Evolutionary conservation across 2,329 filamentous ascomycete genomes (phyloP), one percentile per base, ranked within the genome.

Genomic region (Phialophora chinensis): DNA sequence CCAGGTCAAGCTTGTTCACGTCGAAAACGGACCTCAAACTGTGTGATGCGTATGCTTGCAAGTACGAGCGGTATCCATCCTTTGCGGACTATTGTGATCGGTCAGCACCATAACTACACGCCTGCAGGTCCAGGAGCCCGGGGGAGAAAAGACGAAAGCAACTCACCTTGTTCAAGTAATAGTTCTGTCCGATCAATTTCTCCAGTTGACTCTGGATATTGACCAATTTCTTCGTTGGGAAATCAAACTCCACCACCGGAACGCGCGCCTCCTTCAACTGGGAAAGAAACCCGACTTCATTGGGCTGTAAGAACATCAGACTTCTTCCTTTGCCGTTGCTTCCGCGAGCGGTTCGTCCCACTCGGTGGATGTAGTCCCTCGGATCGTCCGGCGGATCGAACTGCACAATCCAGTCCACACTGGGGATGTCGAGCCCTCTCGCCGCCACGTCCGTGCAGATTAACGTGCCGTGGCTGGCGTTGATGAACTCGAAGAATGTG

Each of bases 401-500:
- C 79, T 98, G 93, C 69, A 97, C 88, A 72, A 97, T 96, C 89
- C 91, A 98, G 81, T 98, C 94, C 52, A 98, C 94, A 25, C 91
- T 90, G 0, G 94, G 94, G 70, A 98, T 97, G 86, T 98, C 95
- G 57, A 99, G 86, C 42, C 95, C 95, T 83, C 95, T 86, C 2
- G 95, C 95, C 54, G 95, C 95, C 70, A 99, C 95, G 75, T 99
- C 95, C 0, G 95, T 99, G 81, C 93, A 97, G 73, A 99, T 95
- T 62, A 99, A 80, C 0, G 91, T 96, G 27, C 94, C 95, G 71
- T 91, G 87, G 71, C 88, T 89, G 20, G 93, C 90, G 74, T 93
- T 93, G 75, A 88, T 90, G 78, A 99, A 99, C 78, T 98, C 94
- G 79, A 98, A 99, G 79, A 99, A 99, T 0, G 93, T 97, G 77